Base-by-base conservation (phyloP, 306 rosid genomes). In the Trichosanthes truncata region DNA sequence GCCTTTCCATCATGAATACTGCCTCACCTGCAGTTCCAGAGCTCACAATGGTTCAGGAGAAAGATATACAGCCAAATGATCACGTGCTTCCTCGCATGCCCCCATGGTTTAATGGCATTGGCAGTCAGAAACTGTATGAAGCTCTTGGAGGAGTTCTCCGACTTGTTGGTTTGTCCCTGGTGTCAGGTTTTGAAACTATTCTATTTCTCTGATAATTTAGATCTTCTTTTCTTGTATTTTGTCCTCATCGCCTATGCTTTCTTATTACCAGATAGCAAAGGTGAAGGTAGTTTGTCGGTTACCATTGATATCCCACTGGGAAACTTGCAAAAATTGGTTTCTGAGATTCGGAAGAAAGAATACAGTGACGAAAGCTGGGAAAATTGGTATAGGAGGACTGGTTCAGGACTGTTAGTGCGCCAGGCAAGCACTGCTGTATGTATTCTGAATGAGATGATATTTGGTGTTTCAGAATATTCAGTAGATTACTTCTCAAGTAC, bases 371-470 rank as follows among this genome's bases (percentile, higher is more conserved):
- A 87, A 82, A 86, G 89, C 87, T 94, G 98, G 98, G 92, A 86
- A 78, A 74, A 86, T 25, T 94, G 98, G 98, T 94, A 92, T 79
- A 83, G 86, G 76, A 92, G 96, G 84, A 89, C 86, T 80, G 97
- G 93, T 84, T 92, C 95, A 21, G 98, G 98, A 75, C 91, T 87
- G 86, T 84, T 92, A 79, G 78, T 94, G 81, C 93, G 95, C 74
- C 97, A 92, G 86, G 97, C 97, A 35, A 87, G 97, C 90, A 94
- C 95, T 69, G 93, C 97, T 80, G 97, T 84, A 14, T 94, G 97
- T 80, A 92, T 94, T 87, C 84, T 94, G 53, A 92, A 94, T 84
- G 98, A 94, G 93, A 91, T 94, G 74, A 85, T 94, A 80, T 94
- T 84, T 87, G 98, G 98, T 74, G 81, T 91, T 78, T 92, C 97